Evolutionary conservation across 805 yeast species (phyloP), one percentile per base, ranked within the genome.

Genomic region (Debaryomyces tyrocola): DNA sequence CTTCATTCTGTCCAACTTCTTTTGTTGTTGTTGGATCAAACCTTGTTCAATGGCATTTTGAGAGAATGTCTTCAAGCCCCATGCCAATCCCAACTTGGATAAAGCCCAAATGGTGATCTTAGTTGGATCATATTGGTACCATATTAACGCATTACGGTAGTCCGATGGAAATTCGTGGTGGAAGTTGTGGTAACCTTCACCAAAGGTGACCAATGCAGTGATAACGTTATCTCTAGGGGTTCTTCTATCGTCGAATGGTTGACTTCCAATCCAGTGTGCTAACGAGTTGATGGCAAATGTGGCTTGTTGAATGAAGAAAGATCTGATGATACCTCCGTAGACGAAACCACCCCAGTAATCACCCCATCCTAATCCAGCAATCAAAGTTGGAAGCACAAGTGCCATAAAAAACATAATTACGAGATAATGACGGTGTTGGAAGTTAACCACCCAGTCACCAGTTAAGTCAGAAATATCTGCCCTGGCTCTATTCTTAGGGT

Each of bases 151-250:
- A 63, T 87, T 87, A 79, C 95, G 82, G 78, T 87, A 87, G 70
- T 87, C 95, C 15, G 88, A 79, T 58, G 95, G 94, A 78, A 87
- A 87, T 74, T 87, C 95, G 66, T 87, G 95, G 67, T 87, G 95
- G 82, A 87, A 87, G 70, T 87, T 87, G 62, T 87, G 94, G 75
- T 87, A 86, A 52, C 95, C 95, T 70, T 87, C 95, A 67, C 95
- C 95, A 60, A 87, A 86, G 0, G 95, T 87, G 48, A 86, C 90
- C 49, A 87, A 70, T 4, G 94, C 94, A 42, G 94, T 86, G 51
- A 87, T 59, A 62, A 82, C 79, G 66, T 86, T 90, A 68, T 87
- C 92, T 70, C 94, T 79, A 56, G 94, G 94, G 29, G 92, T 85
- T 79, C 91, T 83, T 70, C 87, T 80, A 64, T 87, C 92, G 64